Base-by-base conservation (phyloP, 768 basidiomycete genomes). In the Boletus rufocinnamomeus region DNA sequence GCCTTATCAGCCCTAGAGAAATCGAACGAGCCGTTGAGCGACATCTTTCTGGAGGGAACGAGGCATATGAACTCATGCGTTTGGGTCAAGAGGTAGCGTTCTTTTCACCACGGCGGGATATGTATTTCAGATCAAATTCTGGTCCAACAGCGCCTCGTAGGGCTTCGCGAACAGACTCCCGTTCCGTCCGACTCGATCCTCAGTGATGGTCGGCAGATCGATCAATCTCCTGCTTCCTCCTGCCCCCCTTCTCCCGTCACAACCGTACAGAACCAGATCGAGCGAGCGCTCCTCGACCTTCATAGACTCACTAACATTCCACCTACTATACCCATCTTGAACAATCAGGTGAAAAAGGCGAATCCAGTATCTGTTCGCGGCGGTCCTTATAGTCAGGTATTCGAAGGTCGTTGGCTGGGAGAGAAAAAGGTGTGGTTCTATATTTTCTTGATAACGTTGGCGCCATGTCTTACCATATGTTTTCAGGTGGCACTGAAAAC, bases 401-500 rank as follows among this genome's bases (percentile, higher is more conserved):
- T 76, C 72, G 66, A 77, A 56, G 85, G 84, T 19, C 72, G 63
- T 32, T 86, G 84, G 85, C 65, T 85, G 16, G 79, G 75, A n/a
- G 76, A 76, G 61, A 77, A 82, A 63, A 83, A 80, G 73, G 83
- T 80, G 54, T 23, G 56, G 19, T 54, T 38, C 41, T n/a, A 50
- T 46, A 21, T 10, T 7, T n/a, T 17, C 34, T 8, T 34, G 23
- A 58, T 40, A 50, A 16, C 34, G 34, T 46, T 32, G 25, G 37
- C 11, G 50, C 35, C n/a, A 52, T n/a, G 14, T 50, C 45, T 60
- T 17, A 55, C 40, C 48, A 2, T 19, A 11, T 43, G 10, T 19
- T 45, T 32, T 21, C 56, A 84, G 84, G 84, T 85, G 41, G 85
- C 85, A 11, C 65, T 86, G 51, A 86, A 86, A 61, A 79, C 79